Conservation (phyloP, 768 basidiomycete genomes). For the Pleurotus sapidus region DNA sequence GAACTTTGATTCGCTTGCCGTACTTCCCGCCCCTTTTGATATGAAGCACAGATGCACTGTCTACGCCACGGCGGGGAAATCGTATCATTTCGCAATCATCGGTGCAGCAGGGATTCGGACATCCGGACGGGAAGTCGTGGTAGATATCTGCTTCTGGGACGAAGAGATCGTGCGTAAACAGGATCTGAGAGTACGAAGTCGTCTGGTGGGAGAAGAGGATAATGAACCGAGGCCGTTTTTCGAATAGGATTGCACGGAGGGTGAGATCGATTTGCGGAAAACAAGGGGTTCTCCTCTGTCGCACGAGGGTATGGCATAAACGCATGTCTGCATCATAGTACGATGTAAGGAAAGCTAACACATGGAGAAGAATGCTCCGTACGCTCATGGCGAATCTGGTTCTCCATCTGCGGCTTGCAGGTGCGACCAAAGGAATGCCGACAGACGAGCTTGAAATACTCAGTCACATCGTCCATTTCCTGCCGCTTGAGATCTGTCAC, state of each 20-base stretch:
- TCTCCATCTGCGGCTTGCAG: constrained; percentile 65
- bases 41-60: constrained; percentile 59
- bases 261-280: constrained; percentile 82
- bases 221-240: constrained; percentile 74
- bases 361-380: constrained; percentile 23
- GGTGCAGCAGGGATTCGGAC: constrained; percentile 75
- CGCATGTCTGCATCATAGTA: constrained; percentile 49
- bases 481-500: constrained; percentile 77
- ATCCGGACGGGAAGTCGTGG: constrained; percentile 76
- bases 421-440: constrained; percentile 59
- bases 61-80: constrained; percentile 64
- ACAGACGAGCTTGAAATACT: constrained; percentile 76
- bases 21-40: constrained; percentile 54
- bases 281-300: constrained; percentile 72
- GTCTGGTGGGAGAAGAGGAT: constrained; percentile 79
- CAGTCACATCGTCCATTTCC: constrained; percentile 79
- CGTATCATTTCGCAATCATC: constrained; percentile 84
- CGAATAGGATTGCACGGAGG: constrained; percentile 71
- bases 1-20: constrained; percentile 46
- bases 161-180: constrained; percentile 70
- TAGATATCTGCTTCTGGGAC: constrained; percentile 73
- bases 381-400: constrained; percentile 71
- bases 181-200: constrained; percentile 78
- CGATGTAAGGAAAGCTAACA: constrained; percentile 3
- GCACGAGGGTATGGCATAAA: constrained; percentile 61